Evolutionary conservation across 306 rosid genomes (phyloP).

Genomic region (Vigna nakashimae): DNA sequence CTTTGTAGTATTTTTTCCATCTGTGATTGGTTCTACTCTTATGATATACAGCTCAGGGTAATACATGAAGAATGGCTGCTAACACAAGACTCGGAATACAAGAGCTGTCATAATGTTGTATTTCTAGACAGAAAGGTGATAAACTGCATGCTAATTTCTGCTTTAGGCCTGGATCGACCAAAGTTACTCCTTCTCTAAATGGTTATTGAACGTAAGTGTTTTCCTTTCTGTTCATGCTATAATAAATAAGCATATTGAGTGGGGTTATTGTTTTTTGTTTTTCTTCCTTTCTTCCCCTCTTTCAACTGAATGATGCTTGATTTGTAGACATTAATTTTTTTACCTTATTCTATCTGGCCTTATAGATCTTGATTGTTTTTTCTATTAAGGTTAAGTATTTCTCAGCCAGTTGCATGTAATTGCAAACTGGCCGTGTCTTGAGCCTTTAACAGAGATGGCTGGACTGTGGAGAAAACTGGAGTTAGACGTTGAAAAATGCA

Average conservation of each 20-base stretch:
- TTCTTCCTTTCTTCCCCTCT: neutral
- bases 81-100: neutral
- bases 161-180: slow-evolving; percentile 23
- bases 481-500: slow-evolving; percentile 3
- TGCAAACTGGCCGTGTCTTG: too few relatives aligned
- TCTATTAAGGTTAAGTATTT: neutral
- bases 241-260: neutral
- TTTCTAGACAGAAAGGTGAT: neutral
- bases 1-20: neutral
- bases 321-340: slow-evolving; percentile 3
- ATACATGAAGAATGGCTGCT: slow-evolving; percentile 5
- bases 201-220: slow-evolving; percentile 33
- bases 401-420: neutral
- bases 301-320: neutral
- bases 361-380: neutral
- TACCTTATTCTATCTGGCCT: slow-evolving; percentile 23
- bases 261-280: neutral
- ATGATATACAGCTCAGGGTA: neutral
- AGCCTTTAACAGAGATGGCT: slow-evolving; percentile 18
- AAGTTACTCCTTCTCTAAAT: slow-evolving; percentile 15
- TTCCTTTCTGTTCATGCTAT: neutral
- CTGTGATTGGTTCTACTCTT: neutral
- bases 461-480: slow-evolving; percentile 1
- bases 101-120: neutral
- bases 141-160: slow-evolving; percentile 23